Evolutionary conservation across 225 moss, liverwort and hornwort species (phyloP).

Genomic region (Anthoceros angustus): DNA sequence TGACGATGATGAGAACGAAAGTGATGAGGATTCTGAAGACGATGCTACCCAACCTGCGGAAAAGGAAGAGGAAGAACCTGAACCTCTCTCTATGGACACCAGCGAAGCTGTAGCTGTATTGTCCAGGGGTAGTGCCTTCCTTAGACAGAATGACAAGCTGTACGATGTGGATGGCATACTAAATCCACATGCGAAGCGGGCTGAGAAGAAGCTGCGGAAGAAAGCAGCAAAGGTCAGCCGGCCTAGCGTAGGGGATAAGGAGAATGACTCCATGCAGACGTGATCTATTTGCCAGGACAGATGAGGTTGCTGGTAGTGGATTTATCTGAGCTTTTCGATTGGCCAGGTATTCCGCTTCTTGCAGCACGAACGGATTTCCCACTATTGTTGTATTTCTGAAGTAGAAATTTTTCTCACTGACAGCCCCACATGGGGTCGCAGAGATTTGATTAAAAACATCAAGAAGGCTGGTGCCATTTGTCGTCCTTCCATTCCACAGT

Average conservation of each 20-base stretch:
- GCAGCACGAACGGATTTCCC: too few relatives aligned
- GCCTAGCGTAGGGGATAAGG: neutral
- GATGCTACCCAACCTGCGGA: neutral
- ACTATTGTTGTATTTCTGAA: too few relatives aligned
- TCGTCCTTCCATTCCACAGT: too few relatives aligned
- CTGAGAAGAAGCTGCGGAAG: slow-evolving; percentile 38
- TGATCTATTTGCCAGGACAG: too few relatives aligned
- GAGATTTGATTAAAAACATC: too few relatives aligned
- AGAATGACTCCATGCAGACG: neutral
- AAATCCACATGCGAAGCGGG: slow-evolving; percentile 45
- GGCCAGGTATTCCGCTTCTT: too few relatives aligned
- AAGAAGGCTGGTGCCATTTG: too few relatives aligned
- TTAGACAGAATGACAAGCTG: slow-evolving; percentile 48
- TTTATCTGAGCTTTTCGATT: too few relatives aligned
- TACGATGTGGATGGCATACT: slow-evolving; percentile 49
- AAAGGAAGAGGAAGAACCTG: neutral
- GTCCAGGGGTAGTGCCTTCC: slow-evolving; percentile 32
- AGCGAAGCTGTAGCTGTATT: slow-evolving; percentile 16
- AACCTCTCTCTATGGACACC: slow-evolving; percentile 19
- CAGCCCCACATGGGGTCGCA: too few relatives aligned
- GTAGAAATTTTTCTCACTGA: too few relatives aligned
- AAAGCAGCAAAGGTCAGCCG: slow-evolving; percentile 27
- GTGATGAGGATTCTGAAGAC: slow-evolving; percentile 16
- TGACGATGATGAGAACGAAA: slow-evolving; percentile 28
- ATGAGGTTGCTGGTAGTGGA: too few relatives aligned